phyloP scores from a whole-genome alignment of 176 grass and related monocot species.

The Rhipidocladum racemiflorum region DNA sequence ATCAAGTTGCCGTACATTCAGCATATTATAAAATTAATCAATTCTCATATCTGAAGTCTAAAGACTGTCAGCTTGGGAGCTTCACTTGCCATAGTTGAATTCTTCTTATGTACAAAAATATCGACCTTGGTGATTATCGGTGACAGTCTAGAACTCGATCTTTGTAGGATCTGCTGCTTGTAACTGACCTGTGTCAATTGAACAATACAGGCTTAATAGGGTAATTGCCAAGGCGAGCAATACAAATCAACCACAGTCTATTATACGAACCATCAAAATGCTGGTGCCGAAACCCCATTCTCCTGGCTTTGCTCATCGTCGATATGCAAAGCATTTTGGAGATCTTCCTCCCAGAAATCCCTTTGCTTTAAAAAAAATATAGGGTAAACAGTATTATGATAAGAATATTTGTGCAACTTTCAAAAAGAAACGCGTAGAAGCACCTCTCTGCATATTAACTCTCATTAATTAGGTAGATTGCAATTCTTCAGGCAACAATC shows the following conservation, averaged over 20 bases:
- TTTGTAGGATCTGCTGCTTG: constrained; percentile 39
- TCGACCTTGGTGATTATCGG: constrained; percentile 6
- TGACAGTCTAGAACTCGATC: constrained; percentile 31
- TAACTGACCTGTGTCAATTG: constrained; percentile 24
- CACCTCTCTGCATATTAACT: constrained; percentile 27
- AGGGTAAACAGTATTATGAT: constrained; percentile 23
- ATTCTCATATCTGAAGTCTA: constrained; percentile 22
- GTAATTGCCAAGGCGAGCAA: background rate
- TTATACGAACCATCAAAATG: constrained; percentile 45
- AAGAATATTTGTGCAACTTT: no score
- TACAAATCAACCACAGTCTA: constrained; percentile 11
- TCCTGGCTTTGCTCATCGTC: constrained; percentile 45
- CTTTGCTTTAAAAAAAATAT: constrained; percentile 47
- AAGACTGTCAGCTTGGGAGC: constrained; percentile 40
- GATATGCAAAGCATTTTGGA: constrained; percentile 42
- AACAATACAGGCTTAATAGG: background rate
- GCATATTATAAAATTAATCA: constrained; percentile 37
- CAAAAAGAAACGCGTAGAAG: no score
- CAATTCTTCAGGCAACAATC: constrained; percentile 29
- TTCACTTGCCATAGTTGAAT: constrained; percentile 34
- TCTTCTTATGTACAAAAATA: constrained; percentile 55
- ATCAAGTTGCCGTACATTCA: constrained; percentile 33
- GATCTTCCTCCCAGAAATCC: constrained; percentile 67
- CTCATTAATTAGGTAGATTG: background rate
- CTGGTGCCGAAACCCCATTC: constrained; percentile 26